phyloP scores from a whole-genome alignment of 2,329 filamentous ascomycete species.

The Polychaeton citri region DNA sequence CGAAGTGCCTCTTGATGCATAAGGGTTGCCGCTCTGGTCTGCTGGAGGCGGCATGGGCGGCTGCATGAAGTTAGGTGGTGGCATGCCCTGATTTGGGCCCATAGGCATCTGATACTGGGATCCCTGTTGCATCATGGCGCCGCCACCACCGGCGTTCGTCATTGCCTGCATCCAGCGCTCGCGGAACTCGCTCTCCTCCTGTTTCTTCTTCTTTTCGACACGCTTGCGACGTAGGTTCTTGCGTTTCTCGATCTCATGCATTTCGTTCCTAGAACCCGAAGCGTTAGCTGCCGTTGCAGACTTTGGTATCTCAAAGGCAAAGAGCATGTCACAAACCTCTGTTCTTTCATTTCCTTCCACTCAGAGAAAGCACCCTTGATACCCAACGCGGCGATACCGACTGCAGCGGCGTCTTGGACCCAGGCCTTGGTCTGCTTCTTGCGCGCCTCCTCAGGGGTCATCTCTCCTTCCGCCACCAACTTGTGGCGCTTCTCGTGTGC shows the following conservation, averaged over 20 bases:
- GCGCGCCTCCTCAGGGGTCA: conserved; percentile 47
- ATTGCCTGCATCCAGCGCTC: conserved; percentile 23
- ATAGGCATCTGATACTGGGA: neutral
- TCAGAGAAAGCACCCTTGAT: conserved; percentile 53
- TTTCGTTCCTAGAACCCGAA: conserved; percentile 25
- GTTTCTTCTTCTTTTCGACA: conserved; percentile 27
- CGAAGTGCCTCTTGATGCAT: conserved; percentile 45
- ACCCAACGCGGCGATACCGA: conserved; percentile 53
- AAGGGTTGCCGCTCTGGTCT: conserved; percentile 22
- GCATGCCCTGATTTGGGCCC: neutral
- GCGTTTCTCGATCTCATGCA: conserved; percentile 39
- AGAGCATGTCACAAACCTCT: conserved; percentile 34
- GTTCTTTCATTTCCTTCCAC: conserved; percentile 55
- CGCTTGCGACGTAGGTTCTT: conserved; percentile 27
- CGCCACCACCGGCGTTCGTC: conserved; percentile 6
- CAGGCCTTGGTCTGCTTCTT: conserved; percentile 51
- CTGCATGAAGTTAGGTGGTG: neutral
- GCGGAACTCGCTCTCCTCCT: conserved; percentile 29
- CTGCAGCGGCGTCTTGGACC: conserved; percentile 50
- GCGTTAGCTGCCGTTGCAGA: too few relatives aligned
- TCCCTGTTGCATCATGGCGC: neutral
- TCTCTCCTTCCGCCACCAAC: conserved; percentile 49
- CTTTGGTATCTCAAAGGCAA: too few relatives aligned
- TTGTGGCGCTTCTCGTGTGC: conserved; percentile 48
- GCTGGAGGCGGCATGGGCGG: conserved; percentile 5